A percentile compares a stretch with the other conserved stretches of the same genome.
These are phyloP conservation scores for Chalciporus piperatoides DNA, from an alignment of 1,284 basidiomycete genomes.

Conservation along the genomic window DNA sequence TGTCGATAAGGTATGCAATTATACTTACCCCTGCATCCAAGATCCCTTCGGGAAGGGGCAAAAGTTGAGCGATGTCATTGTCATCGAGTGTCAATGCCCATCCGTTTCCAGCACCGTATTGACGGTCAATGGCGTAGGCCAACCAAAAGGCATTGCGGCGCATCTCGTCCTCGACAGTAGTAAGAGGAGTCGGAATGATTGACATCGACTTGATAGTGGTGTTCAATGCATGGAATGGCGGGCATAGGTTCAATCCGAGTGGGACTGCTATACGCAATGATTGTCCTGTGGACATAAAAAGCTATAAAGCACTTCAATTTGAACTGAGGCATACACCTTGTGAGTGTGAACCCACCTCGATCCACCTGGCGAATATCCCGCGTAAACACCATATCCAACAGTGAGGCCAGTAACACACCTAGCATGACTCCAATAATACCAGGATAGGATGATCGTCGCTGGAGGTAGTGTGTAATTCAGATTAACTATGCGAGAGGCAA, in stretches of 20 bases:
- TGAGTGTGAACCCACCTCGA: slow-evolving; percentile 49
- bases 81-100: slow-evolving; percentile 72
- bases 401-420: slow-evolving; percentile 39
- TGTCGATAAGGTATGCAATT: slow-evolving; percentile 3
- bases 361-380: slow-evolving; percentile 48
- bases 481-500: not conserved
- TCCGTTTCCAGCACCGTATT: slow-evolving; percentile 62
- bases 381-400: not conserved
- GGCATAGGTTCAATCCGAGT: slow-evolving; percentile 63
- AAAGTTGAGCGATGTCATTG: slow-evolving; percentile 63
- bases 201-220: slow-evolving; percentile 51
- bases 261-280: slow-evolving; percentile 59
- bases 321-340: not conserved
- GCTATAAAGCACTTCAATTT: slow-evolving; percentile 38
- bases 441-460: slow-evolving; percentile 62
- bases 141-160: slow-evolving; percentile 72
- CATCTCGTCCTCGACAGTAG: slow-evolving; percentile 64
- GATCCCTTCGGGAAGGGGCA: slow-evolving; percentile 59
- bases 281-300: slow-evolving; percentile 55
- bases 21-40: slow-evolving; percentile 57
- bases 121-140: slow-evolving; percentile 63
- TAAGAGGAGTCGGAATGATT: slow-evolving; percentile 54
- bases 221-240: slow-evolving; percentile 62
- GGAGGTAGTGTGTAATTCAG: slow-evolving; percentile 1
- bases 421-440: slow-evolving; percentile 72